Evolutionary conservation across 164 flowering plant species (phyloP).

Genomic region (Vitis cinerea): DNA sequence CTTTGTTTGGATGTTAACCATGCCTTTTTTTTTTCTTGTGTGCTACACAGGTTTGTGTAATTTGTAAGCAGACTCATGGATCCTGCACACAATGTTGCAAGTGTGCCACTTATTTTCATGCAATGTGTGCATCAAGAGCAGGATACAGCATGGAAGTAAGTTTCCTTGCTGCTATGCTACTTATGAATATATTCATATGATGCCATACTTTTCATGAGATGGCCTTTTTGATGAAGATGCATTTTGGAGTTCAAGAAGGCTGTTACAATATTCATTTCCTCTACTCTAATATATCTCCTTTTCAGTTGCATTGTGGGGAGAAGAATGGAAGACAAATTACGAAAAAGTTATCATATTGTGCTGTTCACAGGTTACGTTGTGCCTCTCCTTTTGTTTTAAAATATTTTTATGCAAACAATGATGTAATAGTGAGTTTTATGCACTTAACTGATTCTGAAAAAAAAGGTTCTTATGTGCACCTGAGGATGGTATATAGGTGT

Average conservation of each 20-base stretch:
- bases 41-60: slow-evolving; percentile 63
- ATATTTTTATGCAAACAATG: not conserved
- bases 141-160: slow-evolving; percentile 93
- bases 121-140: slow-evolving; percentile 90
- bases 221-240: no score
- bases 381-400: not conserved
- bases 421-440: no score
- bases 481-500: no score
- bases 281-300: not conserved
- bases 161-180: not conserved
- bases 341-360: slow-evolving; percentile 79
- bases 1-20: not conserved
- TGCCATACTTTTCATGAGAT: no score
- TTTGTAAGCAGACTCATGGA: slow-evolving; percentile 91
- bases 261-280: not conserved
- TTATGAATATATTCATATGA: no score
- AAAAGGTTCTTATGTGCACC: no score
- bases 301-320: slow-evolving; percentile 78
- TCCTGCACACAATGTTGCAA: slow-evolving; percentile 92
- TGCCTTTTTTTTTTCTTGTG: slow-evolving; percentile 1
- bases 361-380: slow-evolving; percentile 64
- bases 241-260: not conserved
- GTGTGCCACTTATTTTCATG: slow-evolving; percentile 90
- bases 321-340: slow-evolving; percentile 73
- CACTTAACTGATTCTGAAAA: no score